phyloP scores from a whole-genome alignment of 208 protist genomes.

The Acanthamoeba pearcei region DNA sequence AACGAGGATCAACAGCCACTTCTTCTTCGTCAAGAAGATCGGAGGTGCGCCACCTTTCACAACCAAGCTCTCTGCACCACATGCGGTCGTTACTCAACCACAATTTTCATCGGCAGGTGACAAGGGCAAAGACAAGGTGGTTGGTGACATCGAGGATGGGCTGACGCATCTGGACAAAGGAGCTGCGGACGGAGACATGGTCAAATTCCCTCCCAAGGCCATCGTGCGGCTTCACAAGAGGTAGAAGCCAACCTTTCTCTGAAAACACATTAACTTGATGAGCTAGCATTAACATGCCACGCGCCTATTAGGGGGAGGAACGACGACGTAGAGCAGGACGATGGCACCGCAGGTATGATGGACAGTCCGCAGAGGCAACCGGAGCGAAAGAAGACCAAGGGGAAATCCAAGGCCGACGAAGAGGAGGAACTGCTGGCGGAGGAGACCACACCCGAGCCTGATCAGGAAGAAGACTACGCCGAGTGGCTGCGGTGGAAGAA shows the following conservation, averaged over 20 bases:
- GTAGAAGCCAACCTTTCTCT: neutral
- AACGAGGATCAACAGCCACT: slow-evolving; percentile 78
- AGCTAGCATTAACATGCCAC: neutral
- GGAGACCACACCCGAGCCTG: slow-evolving; percentile 54
- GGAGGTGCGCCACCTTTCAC: neutral
- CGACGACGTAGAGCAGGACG: slow-evolving; percentile 39
- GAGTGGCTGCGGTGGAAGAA: slow-evolving; percentile 75
- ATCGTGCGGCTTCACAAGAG: slow-evolving; percentile 71
- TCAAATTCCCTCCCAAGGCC: slow-evolving; percentile 60
- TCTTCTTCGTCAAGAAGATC: slow-evolving; percentile 69
- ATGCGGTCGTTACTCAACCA: too few relatives aligned
- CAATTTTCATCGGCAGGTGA: neutral
- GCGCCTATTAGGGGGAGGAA: neutral
- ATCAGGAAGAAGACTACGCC: slow-evolving; percentile 43
- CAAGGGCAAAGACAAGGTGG: neutral
- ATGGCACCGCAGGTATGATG: slow-evolving; percentile 70
- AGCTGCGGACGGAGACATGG: neutral
- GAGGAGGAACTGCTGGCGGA: slow-evolving; percentile 11
- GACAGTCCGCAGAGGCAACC: neutral
- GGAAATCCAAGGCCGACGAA: slow-evolving; percentile 46
- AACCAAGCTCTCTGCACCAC: neutral
- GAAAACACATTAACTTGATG: neutral
- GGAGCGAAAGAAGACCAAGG: slow-evolving; percentile 62
- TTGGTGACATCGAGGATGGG: slow-evolving; percentile 83
- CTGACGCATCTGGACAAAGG: slow-evolving; percentile 51